Percentiles rank a stretch among this genome's conserved stretches.
phyloP scores from a whole-genome alignment of 2,329 filamentous ascomycete species.

The Ceratocystis ficicola region DNA sequence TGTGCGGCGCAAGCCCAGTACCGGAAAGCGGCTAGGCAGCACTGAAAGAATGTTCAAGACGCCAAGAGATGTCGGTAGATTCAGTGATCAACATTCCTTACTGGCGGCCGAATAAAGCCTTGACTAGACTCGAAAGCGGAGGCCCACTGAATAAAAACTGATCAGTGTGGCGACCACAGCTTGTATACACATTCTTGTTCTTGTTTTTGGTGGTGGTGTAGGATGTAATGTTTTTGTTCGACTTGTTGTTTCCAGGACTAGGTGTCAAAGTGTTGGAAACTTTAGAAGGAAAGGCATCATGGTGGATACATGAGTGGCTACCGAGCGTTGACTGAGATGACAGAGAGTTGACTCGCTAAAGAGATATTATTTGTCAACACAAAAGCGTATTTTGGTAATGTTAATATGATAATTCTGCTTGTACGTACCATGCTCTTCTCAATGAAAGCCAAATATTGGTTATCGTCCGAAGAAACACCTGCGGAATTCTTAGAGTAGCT shows the following conservation, averaged over 20 bases:
- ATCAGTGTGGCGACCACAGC: slow-evolving; percentile 44
- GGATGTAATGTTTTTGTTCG: slow-evolving; percentile 19
- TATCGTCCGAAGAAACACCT: not conserved
- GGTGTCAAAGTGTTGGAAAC: slow-evolving; percentile 20
- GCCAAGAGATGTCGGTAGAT: too few species aligned
- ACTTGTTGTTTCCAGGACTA: not conserved
- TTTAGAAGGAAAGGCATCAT: slow-evolving; percentile 1
- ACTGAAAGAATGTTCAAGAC: too few species aligned
- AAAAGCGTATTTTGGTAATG: too few species aligned
- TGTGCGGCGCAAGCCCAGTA: too few species aligned
- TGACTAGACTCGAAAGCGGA: slow-evolving; percentile 35
- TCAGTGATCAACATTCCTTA: not conserved
- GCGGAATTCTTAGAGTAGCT: slow-evolving; percentile 11
- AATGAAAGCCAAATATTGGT: slow-evolving; percentile 11
- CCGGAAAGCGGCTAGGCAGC: too few species aligned
- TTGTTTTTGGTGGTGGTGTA: slow-evolving; percentile 26
- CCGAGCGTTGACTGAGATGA: slow-evolving; percentile 10
- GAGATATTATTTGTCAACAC: not conserved
- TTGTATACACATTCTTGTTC: slow-evolving; percentile 40
- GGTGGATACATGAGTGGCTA: not conserved
- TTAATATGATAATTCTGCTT: too few species aligned
- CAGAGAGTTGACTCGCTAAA: slow-evolving; percentile 13
- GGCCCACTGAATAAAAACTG: slow-evolving; percentile 42
- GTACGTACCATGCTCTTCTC: slow-evolving; percentile 14
- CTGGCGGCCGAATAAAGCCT: slow-evolving; percentile 29